A percentile compares a stretch with the other conserved stretches of the same genome.
phyloP scores from a whole-genome alignment of 441 rosid species.

The Melastoma candidum region DNA sequence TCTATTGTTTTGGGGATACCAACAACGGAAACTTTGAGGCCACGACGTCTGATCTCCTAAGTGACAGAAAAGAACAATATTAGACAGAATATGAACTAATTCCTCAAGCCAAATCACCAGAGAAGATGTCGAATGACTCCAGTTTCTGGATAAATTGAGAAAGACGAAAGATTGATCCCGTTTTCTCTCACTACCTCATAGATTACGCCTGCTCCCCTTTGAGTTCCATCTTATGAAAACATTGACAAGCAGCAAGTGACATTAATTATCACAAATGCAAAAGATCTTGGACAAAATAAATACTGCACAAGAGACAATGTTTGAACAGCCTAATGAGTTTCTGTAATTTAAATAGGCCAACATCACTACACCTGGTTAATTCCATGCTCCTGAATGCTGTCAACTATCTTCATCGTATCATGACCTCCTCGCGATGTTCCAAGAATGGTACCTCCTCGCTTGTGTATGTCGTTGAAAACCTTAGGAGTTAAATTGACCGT shows the following conservation, averaged over 20 bases:
- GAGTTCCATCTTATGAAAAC: conserved; percentile 20
- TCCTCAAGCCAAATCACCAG: too few relatives aligned
- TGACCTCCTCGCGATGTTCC: conserved; percentile 19
- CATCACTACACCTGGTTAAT: conserved; percentile 15
- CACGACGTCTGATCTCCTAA: conserved; percentile 7
- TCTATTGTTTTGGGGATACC: conserved; percentile 3
- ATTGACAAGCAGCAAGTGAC: conserved; percentile 4
- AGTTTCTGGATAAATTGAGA: not conserved
- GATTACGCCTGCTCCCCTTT: conserved; percentile 13
- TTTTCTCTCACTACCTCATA: conserved; percentile 9
- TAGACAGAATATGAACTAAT: not conserved
- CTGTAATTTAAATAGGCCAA: not conserved
- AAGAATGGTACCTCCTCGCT: conserved; percentile 17
- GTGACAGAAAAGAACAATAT: not conserved
- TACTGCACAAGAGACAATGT: too few relatives aligned
- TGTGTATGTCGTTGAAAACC: conserved; percentile 15
- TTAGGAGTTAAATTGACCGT: conserved; percentile 11
- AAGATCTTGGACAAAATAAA: not conserved
- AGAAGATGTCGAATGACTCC: too few relatives aligned
- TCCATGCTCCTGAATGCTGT: conserved; percentile 17
- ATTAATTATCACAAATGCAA: not conserved
- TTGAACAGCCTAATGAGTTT: too few relatives aligned
- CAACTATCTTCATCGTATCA: conserved; percentile 16
- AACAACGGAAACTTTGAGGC: conserved; percentile 6
- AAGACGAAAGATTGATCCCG: not conserved